Conservation (phyloP, 2,329 filamentous ascomycete species). For the Erysiphe neolycopersici region DNA sequence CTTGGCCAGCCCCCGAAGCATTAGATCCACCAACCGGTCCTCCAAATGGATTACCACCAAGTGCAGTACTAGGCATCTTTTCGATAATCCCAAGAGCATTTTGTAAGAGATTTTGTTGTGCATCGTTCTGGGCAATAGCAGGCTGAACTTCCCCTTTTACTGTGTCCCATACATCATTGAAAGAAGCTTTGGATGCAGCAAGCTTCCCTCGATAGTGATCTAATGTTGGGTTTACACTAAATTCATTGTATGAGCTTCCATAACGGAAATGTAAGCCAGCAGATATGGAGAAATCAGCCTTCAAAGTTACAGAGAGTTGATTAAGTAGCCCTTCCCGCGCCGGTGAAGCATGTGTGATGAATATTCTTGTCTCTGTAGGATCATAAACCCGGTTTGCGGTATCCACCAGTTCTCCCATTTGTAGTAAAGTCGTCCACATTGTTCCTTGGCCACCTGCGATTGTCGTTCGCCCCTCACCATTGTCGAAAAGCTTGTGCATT, state of each 20-base stretch:
- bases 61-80: constrained; percentile 90
- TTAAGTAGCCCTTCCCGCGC: constrained; percentile 91
- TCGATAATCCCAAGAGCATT: constrained; percentile 84
- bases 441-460: constrained; percentile 96
- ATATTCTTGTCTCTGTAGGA: constrained; percentile 86
- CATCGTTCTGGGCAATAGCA: constrained; percentile 77
- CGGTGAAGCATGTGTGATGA: constrained; percentile 89
- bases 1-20: constrained; percentile 48
- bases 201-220: constrained; percentile 98
- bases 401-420: constrained; percentile 95
- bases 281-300: constrained; percentile 94
- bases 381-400: constrained; percentile 97
- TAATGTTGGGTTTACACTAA: constrained; percentile 91
- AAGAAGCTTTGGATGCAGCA: constrained; percentile 89
- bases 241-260: constrained; percentile 98
- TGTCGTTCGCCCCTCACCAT: constrained; percentile 88
- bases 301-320: constrained; percentile 87
- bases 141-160: constrained; percentile 90
- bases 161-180: constrained; percentile 98
- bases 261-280: constrained; percentile 96
- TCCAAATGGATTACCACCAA: constrained; percentile 89
- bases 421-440: constrained; percentile 96
- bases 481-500: constrained; percentile 99
- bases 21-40: constrained; percentile 47
- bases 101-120: constrained; percentile 73